Base-by-base conservation (phyloP, 768 basidiomycete genomes). In the Naganishia randhawae region DNA sequence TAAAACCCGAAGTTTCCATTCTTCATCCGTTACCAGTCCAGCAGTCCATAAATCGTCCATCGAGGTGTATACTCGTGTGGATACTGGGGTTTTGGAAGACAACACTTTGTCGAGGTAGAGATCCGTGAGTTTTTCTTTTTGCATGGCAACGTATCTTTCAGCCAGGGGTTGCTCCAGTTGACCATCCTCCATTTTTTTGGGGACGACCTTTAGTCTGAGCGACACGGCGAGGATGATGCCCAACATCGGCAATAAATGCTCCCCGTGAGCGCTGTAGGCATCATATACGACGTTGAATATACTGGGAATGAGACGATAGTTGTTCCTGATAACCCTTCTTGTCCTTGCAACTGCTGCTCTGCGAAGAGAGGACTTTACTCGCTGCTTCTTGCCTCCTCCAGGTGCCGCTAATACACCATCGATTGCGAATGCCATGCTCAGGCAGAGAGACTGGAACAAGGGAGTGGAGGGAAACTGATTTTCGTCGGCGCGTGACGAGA, bases 51-150 rank as follows among this genome's bases (percentile, higher is more conserved):
- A 89, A 69, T 87, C 88, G 69, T 83, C 75, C 22, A 88, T 81
- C 3, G 73, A 66, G 22, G 54, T 29, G 82, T 82, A 69, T 22
- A 84, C 75, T 70, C 95, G 87, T 1, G 80, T 66, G 0, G 88
- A 84, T 10, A 91, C 83, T 1, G 83, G 77, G 0, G 81, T 81
- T 79, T 88, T 90, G 0, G 90, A 84, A 81, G 89, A 86, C 22
- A 95, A 76, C 6, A 94, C 82, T 8, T 84, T 78, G 25, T 78
- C 84, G 0, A 84, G 79, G 73, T 91, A 92, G 33, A 87, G 81
- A 19, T 79, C 78, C 19, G 89, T 67, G 41, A 93, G 84, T 3
- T 83, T 85, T 53, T 80, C 51, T 84, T 79, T 55, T 86, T 77
- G 31, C 81, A 82, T 50, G 75, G 84, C 54, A 80, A 67, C 32